phyloP scores from a whole-genome alignment of 257 asterid genomes.

The Solanum rostratum region DNA sequence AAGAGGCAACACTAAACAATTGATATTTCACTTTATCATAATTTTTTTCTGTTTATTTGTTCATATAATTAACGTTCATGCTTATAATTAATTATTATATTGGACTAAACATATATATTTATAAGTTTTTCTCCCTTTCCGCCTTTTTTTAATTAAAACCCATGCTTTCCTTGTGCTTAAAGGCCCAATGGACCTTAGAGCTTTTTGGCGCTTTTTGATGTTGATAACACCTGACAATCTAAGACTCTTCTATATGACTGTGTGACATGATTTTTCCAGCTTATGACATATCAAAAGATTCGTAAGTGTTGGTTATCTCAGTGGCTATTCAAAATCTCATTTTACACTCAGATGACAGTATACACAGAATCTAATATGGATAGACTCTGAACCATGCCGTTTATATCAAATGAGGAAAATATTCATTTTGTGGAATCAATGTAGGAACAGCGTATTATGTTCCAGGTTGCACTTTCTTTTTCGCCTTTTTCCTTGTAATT shows the following conservation, averaged over 20 bases:
- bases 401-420: neutral
- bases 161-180: too few relatives aligned
- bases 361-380: neutral
- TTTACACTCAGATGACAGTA: neutral
- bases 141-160: too few relatives aligned
- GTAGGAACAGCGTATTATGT: neutral
- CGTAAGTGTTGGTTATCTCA: neutral
- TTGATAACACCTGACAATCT: neutral
- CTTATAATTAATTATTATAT: too few relatives aligned
- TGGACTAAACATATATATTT: too few relatives aligned
- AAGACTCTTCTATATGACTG: neutral
- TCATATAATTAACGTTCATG: too few relatives aligned
- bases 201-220: too few relatives aligned
- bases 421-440: neutral
- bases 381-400: neutral
- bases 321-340: neutral
- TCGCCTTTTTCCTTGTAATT: neutral
- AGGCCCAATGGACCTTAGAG: too few relatives aligned
- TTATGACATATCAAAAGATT: neutral
- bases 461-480: neutral
- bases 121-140: too few relatives aligned
- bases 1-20: too few relatives aligned
- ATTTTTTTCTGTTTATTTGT: too few relatives aligned
- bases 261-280: neutral
- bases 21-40: too few relatives aligned